A percentile compares a stretch with the other conserved stretches of the same genome.
Conservation (phyloP, 1,284 basidiomycete species). For the Puccinia hordei region DNA sequence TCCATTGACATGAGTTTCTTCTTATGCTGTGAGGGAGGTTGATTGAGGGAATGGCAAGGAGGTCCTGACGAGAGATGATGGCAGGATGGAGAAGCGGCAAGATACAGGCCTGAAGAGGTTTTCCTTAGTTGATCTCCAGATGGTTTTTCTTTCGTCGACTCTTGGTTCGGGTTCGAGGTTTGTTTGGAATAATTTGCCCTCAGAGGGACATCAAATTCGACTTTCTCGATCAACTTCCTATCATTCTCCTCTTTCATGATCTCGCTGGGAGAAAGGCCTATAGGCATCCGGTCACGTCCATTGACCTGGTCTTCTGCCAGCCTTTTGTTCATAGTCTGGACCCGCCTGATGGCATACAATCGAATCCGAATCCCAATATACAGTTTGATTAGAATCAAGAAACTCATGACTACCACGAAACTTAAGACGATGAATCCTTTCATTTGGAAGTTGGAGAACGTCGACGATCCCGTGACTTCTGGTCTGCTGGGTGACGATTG, state of each 20-base stretch:
- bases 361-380: slow-evolving; percentile 41
- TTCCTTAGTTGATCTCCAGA: background rate
- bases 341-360: slow-evolving; percentile 26
- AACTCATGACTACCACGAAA: slow-evolving; percentile 3
- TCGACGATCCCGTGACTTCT: background rate
- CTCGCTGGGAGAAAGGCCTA: slow-evolving; percentile 15
- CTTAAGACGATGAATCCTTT: slow-evolving; percentile 25
- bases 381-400: slow-evolving; percentile 35
- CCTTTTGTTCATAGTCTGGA: slow-evolving; percentile 3
- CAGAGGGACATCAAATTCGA: slow-evolving; percentile 34
- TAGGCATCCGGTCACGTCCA: slow-evolving; percentile 28
- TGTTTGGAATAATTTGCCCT: background rate
- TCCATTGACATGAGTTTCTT: slow-evolving; percentile 28
- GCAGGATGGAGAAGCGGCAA: background rate
- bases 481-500: background rate
- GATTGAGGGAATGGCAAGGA: background rate
- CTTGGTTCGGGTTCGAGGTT: too few species aligned
- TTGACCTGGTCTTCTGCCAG: slow-evolving; percentile 27
- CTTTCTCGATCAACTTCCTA: slow-evolving; percentile 27
- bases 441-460: slow-evolving; percentile 38
- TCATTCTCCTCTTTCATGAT: slow-evolving; percentile 33
- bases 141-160: too few species aligned
- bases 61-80: background rate
- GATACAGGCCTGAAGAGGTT: background rate
- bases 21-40: background rate